Conservation (phyloP, 257 asterid species). For the Eustoma russellianum region DNA sequence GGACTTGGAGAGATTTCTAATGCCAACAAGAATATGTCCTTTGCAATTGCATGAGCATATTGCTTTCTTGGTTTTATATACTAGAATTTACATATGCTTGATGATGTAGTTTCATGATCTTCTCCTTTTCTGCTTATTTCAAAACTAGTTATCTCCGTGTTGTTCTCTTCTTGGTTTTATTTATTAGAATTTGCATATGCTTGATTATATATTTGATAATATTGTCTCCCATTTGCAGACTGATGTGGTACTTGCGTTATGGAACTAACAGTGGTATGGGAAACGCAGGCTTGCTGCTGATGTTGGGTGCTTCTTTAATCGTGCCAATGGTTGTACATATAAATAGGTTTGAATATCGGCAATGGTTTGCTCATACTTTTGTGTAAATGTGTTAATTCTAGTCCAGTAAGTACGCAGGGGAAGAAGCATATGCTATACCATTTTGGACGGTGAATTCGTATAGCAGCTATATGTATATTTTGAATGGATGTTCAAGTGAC, state of each 20-base stretch:
- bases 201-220: not conserved
- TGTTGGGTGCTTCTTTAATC: slow-evolving; percentile 3
- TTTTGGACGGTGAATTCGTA: too few relatives aligned
- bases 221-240: slow-evolving; percentile 10
- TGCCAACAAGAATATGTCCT: too few relatives aligned
- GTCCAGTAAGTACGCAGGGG: not conserved
- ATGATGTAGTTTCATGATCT: too few relatives aligned
- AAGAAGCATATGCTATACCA: not conserved
- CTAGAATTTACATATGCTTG: not conserved
- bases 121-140: too few relatives aligned
- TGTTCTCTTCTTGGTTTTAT: too few relatives aligned
- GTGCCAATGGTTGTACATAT: slow-evolving; percentile 9
- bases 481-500: too few relatives aligned
- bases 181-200: not conserved
- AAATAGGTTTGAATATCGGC: slow-evolving; percentile 21
- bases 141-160: too few relatives aligned
- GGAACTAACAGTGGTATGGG: too few relatives aligned
- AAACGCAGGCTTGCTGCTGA: not conserved
- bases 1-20: too few relatives aligned
- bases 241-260: not conserved
- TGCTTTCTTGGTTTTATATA: too few relatives aligned
- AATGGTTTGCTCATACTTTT: slow-evolving; percentile 12
- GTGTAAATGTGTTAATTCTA: slow-evolving; percentile 2
- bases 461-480: too few relatives aligned
- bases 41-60: too few relatives aligned